Evolutionary conservation across 2,329 filamentous ascomycete species (phyloP).

Genomic region (Paraconiothyrium sp.): DNA sequence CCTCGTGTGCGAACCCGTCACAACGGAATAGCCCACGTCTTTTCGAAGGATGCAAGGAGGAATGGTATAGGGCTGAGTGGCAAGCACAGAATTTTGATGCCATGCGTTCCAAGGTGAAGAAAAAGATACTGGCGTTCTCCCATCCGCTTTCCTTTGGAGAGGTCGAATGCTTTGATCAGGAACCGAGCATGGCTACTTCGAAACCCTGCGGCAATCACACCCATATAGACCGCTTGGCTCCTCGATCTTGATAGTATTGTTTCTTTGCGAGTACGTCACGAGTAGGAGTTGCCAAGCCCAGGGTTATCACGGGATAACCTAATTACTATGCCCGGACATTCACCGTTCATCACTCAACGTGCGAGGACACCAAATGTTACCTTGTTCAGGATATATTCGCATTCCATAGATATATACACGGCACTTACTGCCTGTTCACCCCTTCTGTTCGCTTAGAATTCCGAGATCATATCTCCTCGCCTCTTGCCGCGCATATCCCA

Average conservation of each 20-base stretch:
- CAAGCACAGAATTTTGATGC: not conserved
- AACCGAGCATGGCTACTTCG: not conserved
- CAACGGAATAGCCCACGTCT: not conserved
- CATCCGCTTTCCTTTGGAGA: not conserved
- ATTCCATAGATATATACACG: constrained; percentile 12
- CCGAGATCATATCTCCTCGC: constrained; percentile 82
- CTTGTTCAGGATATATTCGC: not conserved
- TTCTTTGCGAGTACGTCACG: not conserved
- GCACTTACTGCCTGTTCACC: not conserved
- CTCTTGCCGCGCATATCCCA: constrained; percentile 87
- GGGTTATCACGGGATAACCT: too few species aligned
- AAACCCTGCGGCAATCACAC: not conserved
- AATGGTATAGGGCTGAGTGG: not conserved
- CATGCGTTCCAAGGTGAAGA: not conserved
- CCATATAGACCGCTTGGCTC: not conserved
- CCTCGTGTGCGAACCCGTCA: not conserved
- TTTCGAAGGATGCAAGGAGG: not conserved
- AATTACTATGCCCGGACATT: not conserved
- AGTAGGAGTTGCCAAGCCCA: not conserved
- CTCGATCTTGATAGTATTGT: not conserved
- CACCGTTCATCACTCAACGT: not conserved
- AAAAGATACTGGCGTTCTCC: constrained; percentile 1
- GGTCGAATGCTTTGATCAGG: not conserved
- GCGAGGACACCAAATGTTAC: not conserved
- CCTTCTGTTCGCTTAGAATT: constrained; percentile 66